Conservation (phyloP, 441 rosid genomes). For the Populus hybrid region DNA sequence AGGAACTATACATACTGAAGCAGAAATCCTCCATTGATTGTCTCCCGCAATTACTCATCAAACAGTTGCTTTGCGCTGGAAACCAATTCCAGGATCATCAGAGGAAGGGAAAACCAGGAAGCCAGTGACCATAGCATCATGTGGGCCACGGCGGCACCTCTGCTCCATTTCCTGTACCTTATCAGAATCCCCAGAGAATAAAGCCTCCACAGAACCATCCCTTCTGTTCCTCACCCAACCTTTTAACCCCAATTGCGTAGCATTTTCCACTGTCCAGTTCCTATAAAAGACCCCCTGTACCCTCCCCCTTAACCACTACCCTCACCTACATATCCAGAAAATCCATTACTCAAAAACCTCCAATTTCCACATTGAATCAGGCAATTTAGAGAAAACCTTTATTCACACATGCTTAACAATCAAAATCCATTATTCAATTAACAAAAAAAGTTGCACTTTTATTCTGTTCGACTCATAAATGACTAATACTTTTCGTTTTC, state of each 20-base stretch:
- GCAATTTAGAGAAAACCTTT: neutral
- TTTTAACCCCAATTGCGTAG: slow-evolving; percentile 61
- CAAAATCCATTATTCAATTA: neutral
- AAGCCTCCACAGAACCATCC: slow-evolving; percentile 88
- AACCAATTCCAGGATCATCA: slow-evolving; percentile 68
- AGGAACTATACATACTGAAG: slow-evolving; percentile 14
- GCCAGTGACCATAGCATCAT: slow-evolving; percentile 68
- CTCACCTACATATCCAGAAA: slow-evolving; percentile 53
- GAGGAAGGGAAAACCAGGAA: slow-evolving; percentile 63
- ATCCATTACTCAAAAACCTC: neutral
- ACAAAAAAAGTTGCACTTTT: neutral
- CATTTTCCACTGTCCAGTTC: slow-evolving; percentile 84
- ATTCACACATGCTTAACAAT: neutral
- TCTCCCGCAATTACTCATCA: slow-evolving; percentile 29
- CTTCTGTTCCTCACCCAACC: slow-evolving; percentile 93
- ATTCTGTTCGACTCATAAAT: neutral
- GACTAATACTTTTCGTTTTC: neutral
- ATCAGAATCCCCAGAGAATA: slow-evolving; percentile 65
- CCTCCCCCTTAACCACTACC: slow-evolving; percentile 68
- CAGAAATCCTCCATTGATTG: slow-evolving; percentile 2
- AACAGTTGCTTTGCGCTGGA: slow-evolving; percentile 56
- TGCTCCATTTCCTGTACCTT: slow-evolving; percentile 77
- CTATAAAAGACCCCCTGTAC: slow-evolving; percentile 94
- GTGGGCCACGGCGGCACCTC: slow-evolving; percentile 87
- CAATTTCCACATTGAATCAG: neutral